Base-by-base conservation (phyloP, 148 eudicot species). In the Cornus suecica region DNA sequence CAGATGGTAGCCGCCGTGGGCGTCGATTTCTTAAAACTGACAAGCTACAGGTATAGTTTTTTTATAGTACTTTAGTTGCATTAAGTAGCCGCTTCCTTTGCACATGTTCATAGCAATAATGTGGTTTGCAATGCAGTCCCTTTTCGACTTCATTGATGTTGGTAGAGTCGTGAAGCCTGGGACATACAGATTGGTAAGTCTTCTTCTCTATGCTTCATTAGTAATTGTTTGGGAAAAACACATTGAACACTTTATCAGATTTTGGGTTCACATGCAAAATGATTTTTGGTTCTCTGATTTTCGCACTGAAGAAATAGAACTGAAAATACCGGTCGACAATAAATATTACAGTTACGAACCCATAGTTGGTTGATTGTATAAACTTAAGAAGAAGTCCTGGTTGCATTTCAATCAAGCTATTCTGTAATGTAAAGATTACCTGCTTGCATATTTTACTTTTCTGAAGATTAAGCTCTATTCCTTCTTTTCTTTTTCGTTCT, bases 1-100 rank as follows among this genome's bases (percentile, higher is more conserved):
- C 99, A 52, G 93, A 96, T 86, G 98, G 99, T 69, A 90, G 83
- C 76, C 89, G 99, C 32, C 92, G 68, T 78, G 98, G 98, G 28
- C 94, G 98, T 48, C 83, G 98, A 67, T 96, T 93, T 80, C 81
- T 81, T 5, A 96, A 81, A 78, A 81, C 97, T 72, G 92, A 96
- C 78, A 91, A 89, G 75, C 85, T 96, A 72, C 93, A 93, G 97
- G 99, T 96, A 83, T 70, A 22, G 58, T 63, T 79, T 78, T 78
- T 51, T 73, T 7, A 11, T 24, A 58, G 25, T 70, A 30, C 32
- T 16, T 71, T 26, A 22, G 31, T 41, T 54, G 27, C 63, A 30
- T 60, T 56, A 25, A 30, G 18, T 78, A 4, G 20, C n/a, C 37
- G 13, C 69, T 67, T 22, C 48, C 25, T 68, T 25, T 16, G 42